Base-by-base conservation (phyloP, 1,284 basidiomycete species). In the Bjerkandera adusta region DNA sequence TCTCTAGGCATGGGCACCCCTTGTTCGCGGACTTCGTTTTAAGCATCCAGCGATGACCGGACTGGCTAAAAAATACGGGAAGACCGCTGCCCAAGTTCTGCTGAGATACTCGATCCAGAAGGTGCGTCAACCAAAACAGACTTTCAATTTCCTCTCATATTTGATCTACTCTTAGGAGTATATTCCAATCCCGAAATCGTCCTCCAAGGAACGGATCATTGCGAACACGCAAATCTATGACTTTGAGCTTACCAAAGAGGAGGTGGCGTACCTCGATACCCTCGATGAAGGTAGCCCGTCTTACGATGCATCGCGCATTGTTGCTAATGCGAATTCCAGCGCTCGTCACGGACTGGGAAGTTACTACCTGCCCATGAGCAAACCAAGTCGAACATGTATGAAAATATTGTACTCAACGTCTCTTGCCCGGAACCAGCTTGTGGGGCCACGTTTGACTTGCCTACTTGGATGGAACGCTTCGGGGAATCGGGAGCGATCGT, bases 51-150 rank as follows among this genome's bases (percentile, higher is more conserved):
- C 59, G 6, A 69, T 83, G 50, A 60, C 59, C 13, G 53, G 52
- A 8, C 60, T 77, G 10, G 68, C 71, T 3, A 48, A 64, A 26
- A 80, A 83, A 68, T 79, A 87, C 57, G 61, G 64, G 26, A 89
- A 83, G 59, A 67, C 74, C 12, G 70, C 79, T 12, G 78, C 83
- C 1, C 87, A 91, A 57, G 68, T 93, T 35, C 69, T 92, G 36
- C 68, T 91, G 27, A 72, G 87, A 13, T 91, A 85, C 70, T 85
- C 80, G 11, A 63, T 93, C n/a, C 89, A 88, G 73, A 77, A 87
- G 80, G 85, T 84, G 36, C 27, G 27, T 30, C n/a, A 8, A 30
- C 27, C 8, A 16, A 12, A 16, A 24, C 11, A 24, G 12, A 36
- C n/a, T n/a, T 18, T 42, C 11, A 12, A 25, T 12, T 12, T 21